phyloP scores from a whole-genome alignment of 164 flowering plant genomes.

The Berberis thunbergii region DNA sequence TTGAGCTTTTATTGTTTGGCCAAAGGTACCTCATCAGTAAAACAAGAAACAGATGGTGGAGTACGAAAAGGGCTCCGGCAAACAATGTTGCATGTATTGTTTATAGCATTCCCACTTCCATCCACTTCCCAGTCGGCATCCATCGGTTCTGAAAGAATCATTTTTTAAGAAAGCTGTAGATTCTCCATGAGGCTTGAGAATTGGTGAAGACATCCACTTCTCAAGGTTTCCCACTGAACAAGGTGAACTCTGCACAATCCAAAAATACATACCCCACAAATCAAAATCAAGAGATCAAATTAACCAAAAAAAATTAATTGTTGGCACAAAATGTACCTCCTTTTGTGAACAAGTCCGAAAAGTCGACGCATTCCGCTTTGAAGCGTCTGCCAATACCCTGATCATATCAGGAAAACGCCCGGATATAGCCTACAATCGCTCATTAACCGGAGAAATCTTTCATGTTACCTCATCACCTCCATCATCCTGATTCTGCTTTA shows the following conservation, averaged over 20 bases:
- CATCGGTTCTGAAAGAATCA: constrained; percentile 24
- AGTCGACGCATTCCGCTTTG: constrained; percentile 38
- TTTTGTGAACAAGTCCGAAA: constrained; percentile 44
- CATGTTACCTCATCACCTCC: constrained; percentile 87
- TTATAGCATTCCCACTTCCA: constrained; percentile 12
- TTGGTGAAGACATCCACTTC: constrained; percentile 49
- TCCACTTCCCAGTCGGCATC: constrained; percentile 16
- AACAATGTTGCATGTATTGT: constrained; percentile 8
- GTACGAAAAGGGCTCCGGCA: constrained; percentile 71
- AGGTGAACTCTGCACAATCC: constrained; percentile 28
- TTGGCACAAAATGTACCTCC: constrained; percentile 22
- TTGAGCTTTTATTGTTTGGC: too few species aligned
- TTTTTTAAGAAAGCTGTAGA: constrained; percentile 19
- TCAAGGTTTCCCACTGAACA: constrained; percentile 37
- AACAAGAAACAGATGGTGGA: constrained; percentile 74
- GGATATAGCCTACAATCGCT: constrained; percentile 61
- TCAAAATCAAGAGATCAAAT: not conserved
- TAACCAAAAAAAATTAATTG: not conserved
- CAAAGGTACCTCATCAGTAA: constrained; percentile 43
- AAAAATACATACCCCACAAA: constrained; percentile 3
- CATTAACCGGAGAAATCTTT: constrained; percentile 89
- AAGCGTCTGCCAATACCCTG: constrained; percentile 51
- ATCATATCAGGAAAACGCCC: constrained; percentile 46
- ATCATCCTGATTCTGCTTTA: constrained; percentile 94
- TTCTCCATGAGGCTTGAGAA: constrained; percentile 26